Evolutionary conservation across 2,329 filamentous ascomycete genomes (phyloP).

Genomic region (Arthroderma sp.): DNA sequence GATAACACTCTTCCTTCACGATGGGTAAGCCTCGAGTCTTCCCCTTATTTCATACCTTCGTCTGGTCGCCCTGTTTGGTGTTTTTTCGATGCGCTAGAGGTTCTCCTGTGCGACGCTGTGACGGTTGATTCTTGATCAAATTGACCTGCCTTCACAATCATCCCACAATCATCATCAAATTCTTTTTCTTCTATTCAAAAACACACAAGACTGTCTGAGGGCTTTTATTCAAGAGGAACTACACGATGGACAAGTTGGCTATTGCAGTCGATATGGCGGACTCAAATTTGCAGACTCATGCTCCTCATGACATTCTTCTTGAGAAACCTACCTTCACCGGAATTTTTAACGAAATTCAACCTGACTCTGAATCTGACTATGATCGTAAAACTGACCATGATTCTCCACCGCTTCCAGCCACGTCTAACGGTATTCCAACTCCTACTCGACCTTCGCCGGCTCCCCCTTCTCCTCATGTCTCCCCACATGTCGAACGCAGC

Average conservation of each 20-base stretch:
- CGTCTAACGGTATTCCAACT: conserved; percentile 21
- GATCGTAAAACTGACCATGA: conserved; percentile 23
- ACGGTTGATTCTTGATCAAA: not conserved
- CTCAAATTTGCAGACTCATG: not conserved
- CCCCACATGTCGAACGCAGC: conserved; percentile 45
- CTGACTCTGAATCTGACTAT: conserved; percentile 6
- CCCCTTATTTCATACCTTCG: not conserved
- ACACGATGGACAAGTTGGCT: not conserved
- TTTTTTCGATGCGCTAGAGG: not conserved
- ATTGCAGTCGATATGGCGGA: not conserved
- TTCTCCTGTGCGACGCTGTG: not conserved
- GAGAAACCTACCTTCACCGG: too few relatives aligned
- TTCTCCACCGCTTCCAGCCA: conserved; percentile 19
- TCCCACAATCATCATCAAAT: too few relatives aligned
- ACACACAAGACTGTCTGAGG: not conserved
- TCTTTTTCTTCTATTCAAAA: not conserved
- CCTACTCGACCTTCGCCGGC: conserved; percentile 26
- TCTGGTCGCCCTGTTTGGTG: not conserved
- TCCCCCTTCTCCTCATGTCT: conserved; percentile 16
- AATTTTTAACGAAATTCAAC: not conserved
- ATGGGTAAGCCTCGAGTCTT: conserved; percentile 29
- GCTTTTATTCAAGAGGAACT: not conserved
- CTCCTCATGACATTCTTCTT: too few relatives aligned
- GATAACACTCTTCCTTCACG: conserved; percentile 7
- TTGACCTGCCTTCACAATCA: too few relatives aligned